Evolutionary conservation across 148 eudicot genomes (phyloP), one percentile per base, ranked within the genome.

Genomic region (Suaeda aralocaspica): DNA sequence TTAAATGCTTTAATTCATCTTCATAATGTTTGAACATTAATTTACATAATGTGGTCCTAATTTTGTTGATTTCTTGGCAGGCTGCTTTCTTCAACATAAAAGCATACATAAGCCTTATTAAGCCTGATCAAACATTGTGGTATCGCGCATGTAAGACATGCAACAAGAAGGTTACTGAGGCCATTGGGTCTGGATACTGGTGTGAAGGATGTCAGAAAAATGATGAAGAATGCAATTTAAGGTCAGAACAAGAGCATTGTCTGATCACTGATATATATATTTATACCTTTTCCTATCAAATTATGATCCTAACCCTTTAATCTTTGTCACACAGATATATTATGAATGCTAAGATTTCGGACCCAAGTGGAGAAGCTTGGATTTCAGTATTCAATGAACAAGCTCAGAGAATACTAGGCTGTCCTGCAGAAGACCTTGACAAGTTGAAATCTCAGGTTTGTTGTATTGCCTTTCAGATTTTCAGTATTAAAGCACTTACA

Each of bases 101-200:
- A 76, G 99, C 89, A 18, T 86, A 81, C 61, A 66, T 89, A 48
- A 95, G 96, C 76, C 72, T 83, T 71, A 89, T 95, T 31, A 91
- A 82, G 80, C 85, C 93, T 9, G 97, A 95, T 72, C 99, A 95
- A 58, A 67, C 87, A 22, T 86, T 95, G 96, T 95, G 90, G 89
- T 95, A 95, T 77, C 90, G 90, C 22, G 99, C 99, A 48, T 95
- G 99, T 79, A 86, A 86, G 84, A 87, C 93, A 1, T 95, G 99
- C 74, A 95, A 84, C 81, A 95, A 91, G 82, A 95, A 95, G 77
- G 99, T 95, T 9, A 95, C 93, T 6, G 94, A 95, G 61, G 88
- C 90, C 22, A 71, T 91, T 75, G 99, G 90, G 24, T 84, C 96
- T 73, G 97, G 99, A 21, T 91, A 87, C 72, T 91, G 96, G 93